Base-by-base conservation (phyloP, 805 yeast genomes). In the Wickerhamiella nectarea region DNA sequence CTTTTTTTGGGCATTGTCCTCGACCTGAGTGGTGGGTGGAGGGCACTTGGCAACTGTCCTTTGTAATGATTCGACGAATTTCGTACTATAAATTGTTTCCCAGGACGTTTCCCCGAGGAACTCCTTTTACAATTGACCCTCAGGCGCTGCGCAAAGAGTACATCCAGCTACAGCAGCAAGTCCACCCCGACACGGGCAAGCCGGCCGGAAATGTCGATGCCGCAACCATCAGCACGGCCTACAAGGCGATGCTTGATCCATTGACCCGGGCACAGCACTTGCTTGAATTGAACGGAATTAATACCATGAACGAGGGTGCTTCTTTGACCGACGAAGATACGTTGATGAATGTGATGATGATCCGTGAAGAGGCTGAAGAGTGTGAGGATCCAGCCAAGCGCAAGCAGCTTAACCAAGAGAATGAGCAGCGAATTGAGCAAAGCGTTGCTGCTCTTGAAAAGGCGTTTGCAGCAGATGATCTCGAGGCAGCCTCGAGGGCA, bases 361-460 rank as follows among this genome's bases (percentile, higher is more conserved):
- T 84, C 4, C 91, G 87, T 57, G 98, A 89, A 60, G 72, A 74
- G 34, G 64, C 87, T 46, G 93, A 83, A 48, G 75, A 75, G 50
- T 78, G 84, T 4, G 63, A 66, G 1, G 63, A 61, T 42, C 80
- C 74, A 41, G 62, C 67, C 2, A 94, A 83, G 38, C 65, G 83
- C 25, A 69, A 61, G 1, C 59, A 52, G 0, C 55, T 85, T 34
- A 67, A 70, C 24, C 54, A 49, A 8, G 80, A 75, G 45, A 86
- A 85, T 52, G 70, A 75, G 26, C 57, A 49, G 15, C 67, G 87
- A 29, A 72, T 85, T 21, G 53, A 58, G 1, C 60, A 59, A 1
- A 58, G 75, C 2, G 78, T 72, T 46, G 47, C 53, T 1, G 53
- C 46, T 6, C 61, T 89, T 40, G 68, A 68, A 2, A 50, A 59